Evolutionary conservation across 2,329 filamentous ascomycete species (phyloP).

Genomic region (Lojkania enalia): DNA sequence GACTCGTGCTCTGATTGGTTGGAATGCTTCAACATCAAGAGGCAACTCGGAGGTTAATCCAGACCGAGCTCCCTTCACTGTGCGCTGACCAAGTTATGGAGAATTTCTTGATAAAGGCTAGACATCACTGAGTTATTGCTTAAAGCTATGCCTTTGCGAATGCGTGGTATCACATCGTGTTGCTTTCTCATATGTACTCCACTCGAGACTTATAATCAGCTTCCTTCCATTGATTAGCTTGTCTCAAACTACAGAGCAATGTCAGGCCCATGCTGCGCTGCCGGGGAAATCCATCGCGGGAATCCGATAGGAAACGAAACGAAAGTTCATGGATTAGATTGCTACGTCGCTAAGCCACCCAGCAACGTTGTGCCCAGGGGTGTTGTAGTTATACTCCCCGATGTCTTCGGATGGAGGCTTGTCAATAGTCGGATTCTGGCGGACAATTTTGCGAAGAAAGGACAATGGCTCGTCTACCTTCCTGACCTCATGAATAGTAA

Average conservation of each 20-base stretch:
- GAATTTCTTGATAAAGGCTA: too few relatives aligned
- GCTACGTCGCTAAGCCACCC: conserved; percentile 42
- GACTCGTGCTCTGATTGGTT: conserved; percentile 7
- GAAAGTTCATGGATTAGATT: conserved; percentile 42
- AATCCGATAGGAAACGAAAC: conserved; percentile 37
- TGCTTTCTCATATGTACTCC: too few relatives aligned
- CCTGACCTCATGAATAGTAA: conserved; percentile 45
- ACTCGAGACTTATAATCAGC: too few relatives aligned
- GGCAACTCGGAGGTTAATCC: too few relatives aligned
- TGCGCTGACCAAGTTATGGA: too few relatives aligned
- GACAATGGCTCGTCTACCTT: conserved; percentile 31
- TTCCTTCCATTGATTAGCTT: too few relatives aligned
- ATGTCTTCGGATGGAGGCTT: conserved; percentile 43
- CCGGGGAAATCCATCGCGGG: conserved; percentile 43
- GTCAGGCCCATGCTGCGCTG: conserved; percentile 39
- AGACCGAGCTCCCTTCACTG: too few relatives aligned
- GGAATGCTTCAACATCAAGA: background rate
- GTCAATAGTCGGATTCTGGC: conserved; percentile 44
- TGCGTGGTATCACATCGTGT: too few relatives aligned
- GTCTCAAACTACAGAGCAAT: conserved; percentile 15
- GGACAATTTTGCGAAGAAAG: conserved; percentile 41
- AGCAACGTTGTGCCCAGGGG: conserved; percentile 32
- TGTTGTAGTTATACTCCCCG: conserved; percentile 44
- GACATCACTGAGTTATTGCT: too few relatives aligned
- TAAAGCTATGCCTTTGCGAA: too few relatives aligned